Conservation (phyloP, 768 basidiomycete genomes). For the Ramaria rubella region DNA sequence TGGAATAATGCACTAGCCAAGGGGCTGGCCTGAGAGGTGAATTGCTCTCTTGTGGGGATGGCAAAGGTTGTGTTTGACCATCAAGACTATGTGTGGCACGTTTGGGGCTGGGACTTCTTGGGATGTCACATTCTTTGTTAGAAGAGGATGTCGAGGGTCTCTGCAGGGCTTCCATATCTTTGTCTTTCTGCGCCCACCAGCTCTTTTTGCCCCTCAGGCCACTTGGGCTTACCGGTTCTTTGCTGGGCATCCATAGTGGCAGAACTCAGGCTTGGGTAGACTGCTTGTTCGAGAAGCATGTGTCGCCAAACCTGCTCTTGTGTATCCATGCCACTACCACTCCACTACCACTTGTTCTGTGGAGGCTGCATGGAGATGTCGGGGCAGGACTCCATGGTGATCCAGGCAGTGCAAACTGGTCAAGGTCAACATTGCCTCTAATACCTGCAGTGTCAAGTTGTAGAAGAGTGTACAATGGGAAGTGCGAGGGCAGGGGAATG, state of each 20-base stretch:
- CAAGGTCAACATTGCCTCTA: conserved; percentile 7
- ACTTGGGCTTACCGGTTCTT: neutral
- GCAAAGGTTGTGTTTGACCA: neutral
- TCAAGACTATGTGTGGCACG: neutral
- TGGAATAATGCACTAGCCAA: conserved; percentile 6
- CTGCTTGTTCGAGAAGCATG: conserved; percentile 68
- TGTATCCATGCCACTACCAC: conserved; percentile 32
- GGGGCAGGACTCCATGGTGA: conserved; percentile 7
- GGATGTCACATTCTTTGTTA: neutral
- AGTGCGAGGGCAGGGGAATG: conserved; percentile 54
- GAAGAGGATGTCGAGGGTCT: conserved; percentile 12
- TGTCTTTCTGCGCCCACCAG: conserved; percentile 10
- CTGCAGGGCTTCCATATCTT: neutral
- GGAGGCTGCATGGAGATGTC: neutral
- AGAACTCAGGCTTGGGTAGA: conserved; percentile 38
- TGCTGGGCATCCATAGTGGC: neutral
- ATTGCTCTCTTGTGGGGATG: neutral
- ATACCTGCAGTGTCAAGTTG: conserved; percentile 15
- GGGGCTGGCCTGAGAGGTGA: neutral
- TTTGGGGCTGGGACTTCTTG: neutral
- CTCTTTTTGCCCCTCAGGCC: neutral
- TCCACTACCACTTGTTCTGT: neutral
- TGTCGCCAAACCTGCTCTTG: conserved; percentile 69
- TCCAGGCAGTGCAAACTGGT: conserved; percentile 8
- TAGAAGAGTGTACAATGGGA: conserved; percentile 4